A percentile compares a stretch with the other conserved stretches of the same genome.
These are phyloP conservation scores for Colletotrichum sp. DNA, from an alignment of 2,329 filamentous ascomycete genomes.

Conservation along the genomic window DNA sequence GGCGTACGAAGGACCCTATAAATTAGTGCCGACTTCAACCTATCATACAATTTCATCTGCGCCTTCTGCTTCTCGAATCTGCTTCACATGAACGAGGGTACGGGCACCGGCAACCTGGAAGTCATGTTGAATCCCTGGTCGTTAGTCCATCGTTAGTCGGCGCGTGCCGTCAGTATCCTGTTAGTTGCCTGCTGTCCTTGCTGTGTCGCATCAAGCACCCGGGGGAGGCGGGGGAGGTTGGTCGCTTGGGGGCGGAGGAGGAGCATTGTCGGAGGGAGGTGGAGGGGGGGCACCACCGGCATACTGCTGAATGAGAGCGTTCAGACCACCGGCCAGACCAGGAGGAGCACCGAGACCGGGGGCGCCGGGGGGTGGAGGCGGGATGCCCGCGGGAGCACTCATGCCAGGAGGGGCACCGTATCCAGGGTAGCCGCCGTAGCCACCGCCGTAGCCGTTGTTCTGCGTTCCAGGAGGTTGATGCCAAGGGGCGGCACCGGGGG, in stretches of 20 bases:
- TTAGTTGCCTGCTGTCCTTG: not conserved
- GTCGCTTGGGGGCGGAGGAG: conserved; percentile 65
- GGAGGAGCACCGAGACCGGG: conserved; percentile 59
- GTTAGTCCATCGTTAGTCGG: conserved; percentile 16
- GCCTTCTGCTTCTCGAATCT: not conserved
- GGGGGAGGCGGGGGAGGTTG: conserved; percentile 68
- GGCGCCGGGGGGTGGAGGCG: conserved; percentile 29
- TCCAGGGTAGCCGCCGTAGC: conserved; percentile 58
- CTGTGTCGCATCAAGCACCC: conserved; percentile 43
- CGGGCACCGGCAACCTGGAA: not conserved
- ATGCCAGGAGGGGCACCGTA: conserved; percentile 61
- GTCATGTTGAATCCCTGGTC: conserved; percentile 6
- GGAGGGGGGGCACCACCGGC: conserved; percentile 53
- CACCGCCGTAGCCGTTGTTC: conserved; percentile 55
- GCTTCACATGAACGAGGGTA: not conserved
- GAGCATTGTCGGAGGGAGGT: conserved; percentile 62
- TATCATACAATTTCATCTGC: conserved; percentile 11
- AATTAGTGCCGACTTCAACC: conserved; percentile 10
- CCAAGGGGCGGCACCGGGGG: conserved; percentile 56
- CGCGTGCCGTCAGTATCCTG: not conserved
- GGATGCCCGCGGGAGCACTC: conserved; percentile 40
- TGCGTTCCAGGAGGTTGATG: conserved; percentile 59
- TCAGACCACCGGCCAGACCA: conserved; percentile 61
- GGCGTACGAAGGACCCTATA: not conserved
- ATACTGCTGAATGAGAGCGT: conserved; percentile 72